Conservation (phyloP, 345 rosid species). For the Euphorbia lathyris region DNA sequence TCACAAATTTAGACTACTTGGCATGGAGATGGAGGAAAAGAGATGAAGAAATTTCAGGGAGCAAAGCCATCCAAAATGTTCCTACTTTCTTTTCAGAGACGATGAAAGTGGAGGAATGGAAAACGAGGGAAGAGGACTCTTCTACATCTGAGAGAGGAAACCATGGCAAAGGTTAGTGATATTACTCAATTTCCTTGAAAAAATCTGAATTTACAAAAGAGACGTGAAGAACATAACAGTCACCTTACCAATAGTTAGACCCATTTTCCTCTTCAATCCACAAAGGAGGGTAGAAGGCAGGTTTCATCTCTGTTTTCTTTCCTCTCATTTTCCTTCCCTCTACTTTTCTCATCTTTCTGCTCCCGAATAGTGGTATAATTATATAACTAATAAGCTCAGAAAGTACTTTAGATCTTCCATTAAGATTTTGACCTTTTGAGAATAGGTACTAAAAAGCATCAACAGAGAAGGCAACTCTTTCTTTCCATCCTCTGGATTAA, state of each 20-base stretch:
- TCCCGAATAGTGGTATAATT: slow-evolving; percentile 2
- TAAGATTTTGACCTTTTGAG: slow-evolving; percentile 55
- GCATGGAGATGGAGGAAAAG: neutral
- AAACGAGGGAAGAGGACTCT: neutral
- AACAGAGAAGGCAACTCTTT: slow-evolving; percentile 55
- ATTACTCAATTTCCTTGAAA: too few species aligned
- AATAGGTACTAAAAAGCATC: slow-evolving; percentile 67
- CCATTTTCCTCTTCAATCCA: neutral
- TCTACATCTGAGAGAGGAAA: neutral
- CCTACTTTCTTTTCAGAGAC: neutral
- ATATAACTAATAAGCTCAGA: slow-evolving; percentile 10
- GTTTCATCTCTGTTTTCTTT: neutral
- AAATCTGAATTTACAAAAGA: neutral
- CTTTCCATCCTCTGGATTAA: slow-evolving; percentile 75
- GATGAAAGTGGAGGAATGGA: neutral
- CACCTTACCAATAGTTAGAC: neutral
- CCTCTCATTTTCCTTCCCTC: slow-evolving; percentile 2
- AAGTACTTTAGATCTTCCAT: slow-evolving; percentile 17
- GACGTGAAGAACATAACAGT: neutral
- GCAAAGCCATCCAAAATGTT: neutral
- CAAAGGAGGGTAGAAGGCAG: neutral
- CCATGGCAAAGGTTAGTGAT: neutral
- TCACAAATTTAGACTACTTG: neutral
- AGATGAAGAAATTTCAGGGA: neutral
- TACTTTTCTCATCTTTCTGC: neutral